These are phyloP conservation scores for Monilinia aucupariae DNA, from an alignment of 2,329 filamentous ascomycete species.

Conservation along the genomic window DNA sequence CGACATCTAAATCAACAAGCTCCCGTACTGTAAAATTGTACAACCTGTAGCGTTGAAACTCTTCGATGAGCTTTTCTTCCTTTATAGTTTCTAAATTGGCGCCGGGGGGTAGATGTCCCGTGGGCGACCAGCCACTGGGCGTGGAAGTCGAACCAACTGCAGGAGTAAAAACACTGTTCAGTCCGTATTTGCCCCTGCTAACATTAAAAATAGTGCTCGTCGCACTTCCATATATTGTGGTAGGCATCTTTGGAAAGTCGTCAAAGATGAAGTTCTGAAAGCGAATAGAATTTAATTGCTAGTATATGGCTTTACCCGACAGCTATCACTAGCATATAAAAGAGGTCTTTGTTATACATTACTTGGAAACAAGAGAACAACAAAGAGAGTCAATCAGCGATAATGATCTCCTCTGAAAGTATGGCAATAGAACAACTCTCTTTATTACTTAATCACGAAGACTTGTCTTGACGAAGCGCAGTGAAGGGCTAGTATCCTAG, in stretches of 20 bases:
- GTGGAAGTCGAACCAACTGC: background rate
- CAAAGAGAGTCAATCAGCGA: background rate
- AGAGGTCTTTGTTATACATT: background rate
- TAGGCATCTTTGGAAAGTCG: background rate
- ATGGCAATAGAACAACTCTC: background rate
- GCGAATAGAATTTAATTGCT: background rate
- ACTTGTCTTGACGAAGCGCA: background rate
- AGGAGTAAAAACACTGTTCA: background rate
- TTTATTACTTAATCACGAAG: background rate
- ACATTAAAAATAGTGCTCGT: constrained; percentile 1
- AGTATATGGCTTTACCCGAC: background rate
- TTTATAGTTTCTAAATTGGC: background rate
- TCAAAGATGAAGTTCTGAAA: background rate
- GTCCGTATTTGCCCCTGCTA: background rate
- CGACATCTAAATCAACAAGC: constrained; percentile 11
- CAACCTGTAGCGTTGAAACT: background rate
- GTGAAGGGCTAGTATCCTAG: background rate
- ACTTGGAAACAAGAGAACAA: background rate
- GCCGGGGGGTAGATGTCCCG: background rate
- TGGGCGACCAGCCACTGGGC: constrained; percentile 2
- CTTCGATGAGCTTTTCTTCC: constrained; percentile 1
- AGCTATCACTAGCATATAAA: background rate
- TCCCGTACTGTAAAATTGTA: background rate
- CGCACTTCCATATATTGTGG: background rate
- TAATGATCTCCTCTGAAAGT: background rate